Evolutionary conservation across 495 filamentous ascomycete species (phyloP).

Genomic region (Evansstolkia leycettana): DNA sequence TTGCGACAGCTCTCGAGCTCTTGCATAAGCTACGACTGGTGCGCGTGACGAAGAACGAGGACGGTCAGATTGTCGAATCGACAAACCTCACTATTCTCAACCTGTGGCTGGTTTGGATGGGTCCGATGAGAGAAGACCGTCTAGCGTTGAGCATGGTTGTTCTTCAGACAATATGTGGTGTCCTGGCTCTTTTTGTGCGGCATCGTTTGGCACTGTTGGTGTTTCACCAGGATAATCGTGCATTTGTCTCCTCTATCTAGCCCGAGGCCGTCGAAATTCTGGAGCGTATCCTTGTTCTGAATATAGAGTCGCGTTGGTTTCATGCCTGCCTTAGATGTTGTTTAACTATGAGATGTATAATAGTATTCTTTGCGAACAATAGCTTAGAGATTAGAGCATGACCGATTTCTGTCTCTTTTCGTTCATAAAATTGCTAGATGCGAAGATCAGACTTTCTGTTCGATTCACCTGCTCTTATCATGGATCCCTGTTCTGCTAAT

Average conservation of each 20-base stretch:
- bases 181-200: slow-evolving; percentile 73
- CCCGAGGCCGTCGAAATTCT: no score
- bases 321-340: no score
- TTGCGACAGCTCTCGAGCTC: slow-evolving; percentile 48
- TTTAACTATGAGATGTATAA: no score
- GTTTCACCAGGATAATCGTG: slow-evolving; percentile 72
- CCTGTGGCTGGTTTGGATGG: slow-evolving; percentile 92
- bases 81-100: slow-evolving; percentile 91
- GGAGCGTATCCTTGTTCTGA: no score
- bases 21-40: slow-evolving; percentile 54
- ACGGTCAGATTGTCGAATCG: slow-evolving; percentile 63
- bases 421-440: no score
- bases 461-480: no score
- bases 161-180: slow-evolving; percentile 60
- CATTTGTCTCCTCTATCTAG: slow-evolving; percentile 20
- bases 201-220: slow-evolving; percentile 75
- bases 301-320: no score
- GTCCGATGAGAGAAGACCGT: slow-evolving; percentile 77
- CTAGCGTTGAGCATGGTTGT: slow-evolving; percentile 62
- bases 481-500: no score
- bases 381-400: no score
- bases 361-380: no score
- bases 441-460: no score
- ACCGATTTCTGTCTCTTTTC: no score
- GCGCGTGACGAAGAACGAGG: slow-evolving; percentile 47